phyloP scores from a whole-genome alignment of 2,329 filamentous ascomycete species.

The Lasiodiplodia theobromae region DNA sequence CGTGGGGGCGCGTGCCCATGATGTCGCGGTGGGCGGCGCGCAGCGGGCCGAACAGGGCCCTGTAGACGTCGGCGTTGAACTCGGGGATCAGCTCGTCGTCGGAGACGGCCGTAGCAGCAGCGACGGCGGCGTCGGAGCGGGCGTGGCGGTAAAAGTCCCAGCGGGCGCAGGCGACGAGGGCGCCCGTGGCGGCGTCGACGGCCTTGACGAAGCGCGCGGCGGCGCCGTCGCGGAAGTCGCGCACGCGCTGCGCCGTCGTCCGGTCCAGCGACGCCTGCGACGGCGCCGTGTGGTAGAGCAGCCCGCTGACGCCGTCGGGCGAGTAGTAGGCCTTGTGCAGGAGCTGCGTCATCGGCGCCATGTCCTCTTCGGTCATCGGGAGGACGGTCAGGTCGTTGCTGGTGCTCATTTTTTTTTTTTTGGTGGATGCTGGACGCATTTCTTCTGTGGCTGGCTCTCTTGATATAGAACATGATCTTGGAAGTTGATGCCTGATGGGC shows the following conservation, averaged over 20 bases:
- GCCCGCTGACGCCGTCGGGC: conserved; percentile 10
- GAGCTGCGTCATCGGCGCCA: conserved; percentile 17
- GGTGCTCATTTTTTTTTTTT: neutral
- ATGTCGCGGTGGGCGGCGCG: neutral
- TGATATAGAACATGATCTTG: neutral
- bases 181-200: conserved; percentile 19
- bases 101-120: neutral
- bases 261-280: conserved; percentile 1
- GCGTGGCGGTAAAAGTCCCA: conserved; percentile 23
- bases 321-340: conserved; percentile 24
- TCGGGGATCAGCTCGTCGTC: conserved; percentile 20
- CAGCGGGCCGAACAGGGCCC: conserved; percentile 15
- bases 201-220: conserved; percentile 24
- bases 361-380: conserved; percentile 9
- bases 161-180: conserved; percentile 24
- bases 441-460: neutral
- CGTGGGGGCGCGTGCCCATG: conserved; percentile 14
- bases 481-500: conserved; percentile 2
- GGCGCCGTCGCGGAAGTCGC: neutral
- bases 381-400: conserved; percentile 7
- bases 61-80: neutral
- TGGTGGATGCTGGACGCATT: neutral
- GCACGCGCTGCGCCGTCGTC: conserved; percentile 1
- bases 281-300: conserved; percentile 16
- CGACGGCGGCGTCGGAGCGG: neutral